Percentiles rank a stretch among this genome's conserved stretches.
Conservation (phyloP, 139 green algal genomes). For the Tetradesmus lagerheimii region DNA sequence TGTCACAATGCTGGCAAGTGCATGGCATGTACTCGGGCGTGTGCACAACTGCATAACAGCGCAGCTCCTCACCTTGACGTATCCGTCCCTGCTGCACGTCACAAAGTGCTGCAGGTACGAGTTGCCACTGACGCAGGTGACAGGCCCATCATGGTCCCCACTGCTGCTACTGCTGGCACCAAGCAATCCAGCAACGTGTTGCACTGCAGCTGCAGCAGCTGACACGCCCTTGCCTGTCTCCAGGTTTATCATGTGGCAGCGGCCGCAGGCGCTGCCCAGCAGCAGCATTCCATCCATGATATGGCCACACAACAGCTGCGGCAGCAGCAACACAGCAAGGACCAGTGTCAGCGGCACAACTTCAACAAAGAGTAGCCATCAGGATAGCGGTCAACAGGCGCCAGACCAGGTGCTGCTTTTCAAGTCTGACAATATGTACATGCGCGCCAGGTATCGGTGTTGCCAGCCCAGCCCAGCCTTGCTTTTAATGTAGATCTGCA, state of each 20-base stretch:
- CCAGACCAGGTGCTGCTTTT: no score
- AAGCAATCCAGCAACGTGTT: no score
- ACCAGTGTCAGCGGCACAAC: neutral
- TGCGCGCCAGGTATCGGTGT: no score
- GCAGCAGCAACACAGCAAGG: neutral
- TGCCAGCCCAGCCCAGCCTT: no score
- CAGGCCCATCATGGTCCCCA: constrained; percentile 28
- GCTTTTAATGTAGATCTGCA: no score
- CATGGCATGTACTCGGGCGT: neutral
- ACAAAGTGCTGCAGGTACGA: constrained; percentile 26
- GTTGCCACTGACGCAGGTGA: constrained; percentile 13
- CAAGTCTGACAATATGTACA: no score
- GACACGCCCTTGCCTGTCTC: neutral
- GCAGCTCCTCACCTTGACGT: constrained; percentile 14
- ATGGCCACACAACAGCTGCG: constrained; percentile 31
- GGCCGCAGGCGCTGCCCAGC: constrained; percentile 21
- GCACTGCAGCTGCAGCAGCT: no score
- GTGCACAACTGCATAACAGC: neutral
- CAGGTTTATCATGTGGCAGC: constrained; percentile 25
- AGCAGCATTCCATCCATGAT: constrained; percentile 9
- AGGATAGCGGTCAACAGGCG: neutral
- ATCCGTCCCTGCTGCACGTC: constrained; percentile 14
- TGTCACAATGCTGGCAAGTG: neutral
- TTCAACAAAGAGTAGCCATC: neutral
- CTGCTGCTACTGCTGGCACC: neutral